These are phyloP conservation scores for Haplosporangium sp. DNA, from an alignment of 371 early-diverging fungal species.

Conservation along the genomic window DNA sequence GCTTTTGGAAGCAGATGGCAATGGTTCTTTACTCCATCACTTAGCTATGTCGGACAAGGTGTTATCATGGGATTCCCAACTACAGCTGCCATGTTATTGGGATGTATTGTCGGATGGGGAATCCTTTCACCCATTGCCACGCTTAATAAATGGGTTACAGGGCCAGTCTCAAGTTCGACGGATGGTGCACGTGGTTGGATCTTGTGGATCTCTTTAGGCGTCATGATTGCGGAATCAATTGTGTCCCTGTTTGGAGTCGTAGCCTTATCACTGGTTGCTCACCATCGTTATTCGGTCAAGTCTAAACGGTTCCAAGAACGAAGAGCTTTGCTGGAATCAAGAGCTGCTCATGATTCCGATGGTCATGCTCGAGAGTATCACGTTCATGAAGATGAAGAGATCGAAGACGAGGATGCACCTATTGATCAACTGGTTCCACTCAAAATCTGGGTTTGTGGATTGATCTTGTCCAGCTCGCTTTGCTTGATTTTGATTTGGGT, in stretches of 20 bases:
- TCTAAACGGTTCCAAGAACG: slow-evolving; percentile 23
- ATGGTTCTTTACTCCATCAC: slow-evolving; percentile 83
- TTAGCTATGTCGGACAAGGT: slow-evolving; percentile 86
- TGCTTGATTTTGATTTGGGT: slow-evolving; percentile 72
- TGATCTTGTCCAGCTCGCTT: slow-evolving; percentile 63
- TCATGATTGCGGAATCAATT: slow-evolving; percentile 85
- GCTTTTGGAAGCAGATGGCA: slow-evolving; percentile 64
- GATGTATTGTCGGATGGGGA: slow-evolving; percentile 86
- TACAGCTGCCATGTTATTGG: slow-evolving; percentile 77
- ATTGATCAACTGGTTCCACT: slow-evolving; percentile 62
- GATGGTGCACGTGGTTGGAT: slow-evolving; percentile 86
- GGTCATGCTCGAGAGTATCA: slow-evolving; percentile 5
- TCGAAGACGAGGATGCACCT: slow-evolving; percentile 60
- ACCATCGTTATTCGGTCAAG: slow-evolving; percentile 17
- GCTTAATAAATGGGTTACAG: slow-evolving; percentile 80
- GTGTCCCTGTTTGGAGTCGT: slow-evolving; percentile 73
- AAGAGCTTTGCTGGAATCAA: slow-evolving; percentile 14
- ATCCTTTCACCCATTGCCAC: slow-evolving; percentile 79
- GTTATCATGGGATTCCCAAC: slow-evolving; percentile 89
- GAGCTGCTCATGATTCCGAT: slow-evolving; percentile 7
- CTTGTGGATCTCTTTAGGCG: slow-evolving; percentile 82
- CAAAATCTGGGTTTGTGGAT: slow-evolving; percentile 69
- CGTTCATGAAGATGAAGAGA: slow-evolving; percentile 18
- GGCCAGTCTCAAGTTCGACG: slow-evolving; percentile 79
- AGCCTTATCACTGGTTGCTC: slow-evolving; percentile 50